Conservation (phyloP, 768 basidiomycete genomes). For the Tylopilus vinaceipallidus region DNA sequence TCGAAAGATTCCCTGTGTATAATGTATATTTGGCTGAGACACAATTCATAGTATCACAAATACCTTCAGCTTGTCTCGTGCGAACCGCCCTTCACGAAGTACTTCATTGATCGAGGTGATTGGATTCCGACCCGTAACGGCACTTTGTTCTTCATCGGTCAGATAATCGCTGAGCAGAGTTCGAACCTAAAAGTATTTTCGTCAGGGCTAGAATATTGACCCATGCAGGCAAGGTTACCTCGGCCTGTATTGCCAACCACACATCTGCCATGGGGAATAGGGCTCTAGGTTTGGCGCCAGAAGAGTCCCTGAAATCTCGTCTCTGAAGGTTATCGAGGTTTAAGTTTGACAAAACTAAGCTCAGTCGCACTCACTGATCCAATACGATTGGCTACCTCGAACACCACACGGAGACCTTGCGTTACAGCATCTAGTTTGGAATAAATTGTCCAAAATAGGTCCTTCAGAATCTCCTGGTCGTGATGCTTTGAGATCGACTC, state of each 20-base stretch:
- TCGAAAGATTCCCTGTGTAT: slow-evolving; percentile 76
- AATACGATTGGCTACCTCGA: slow-evolving; percentile 88
- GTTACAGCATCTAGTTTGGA: slow-evolving; percentile 93
- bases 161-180: slow-evolving; percentile 85
- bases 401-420: slow-evolving; percentile 86
- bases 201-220: slow-evolving; percentile 6
- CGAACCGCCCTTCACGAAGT: slow-evolving; percentile 77
- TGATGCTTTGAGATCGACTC: slow-evolving; percentile 69
- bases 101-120: slow-evolving; percentile 94
- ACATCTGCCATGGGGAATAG: slow-evolving; percentile 84
- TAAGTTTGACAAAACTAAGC: not conserved
- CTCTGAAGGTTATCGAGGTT: slow-evolving; percentile 46
- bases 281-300: slow-evolving; percentile 70
- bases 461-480: slow-evolving; percentile 83
- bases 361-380: slow-evolving; percentile 65
- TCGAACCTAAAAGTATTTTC: slow-evolving; percentile 56
- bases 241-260: slow-evolving; percentile 85
- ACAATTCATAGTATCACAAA: not conserved
- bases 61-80: slow-evolving; percentile 80
- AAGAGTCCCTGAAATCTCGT: slow-evolving; percentile 87
- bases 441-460: slow-evolving; percentile 96
- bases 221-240: slow-evolving; percentile 47
- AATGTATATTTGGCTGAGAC: not conserved
- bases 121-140: slow-evolving; percentile 77
- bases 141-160: slow-evolving; percentile 84